Base-by-base conservation (phyloP, 2,329 filamentous ascomycete species). In the Penicillium sp. region DNA sequence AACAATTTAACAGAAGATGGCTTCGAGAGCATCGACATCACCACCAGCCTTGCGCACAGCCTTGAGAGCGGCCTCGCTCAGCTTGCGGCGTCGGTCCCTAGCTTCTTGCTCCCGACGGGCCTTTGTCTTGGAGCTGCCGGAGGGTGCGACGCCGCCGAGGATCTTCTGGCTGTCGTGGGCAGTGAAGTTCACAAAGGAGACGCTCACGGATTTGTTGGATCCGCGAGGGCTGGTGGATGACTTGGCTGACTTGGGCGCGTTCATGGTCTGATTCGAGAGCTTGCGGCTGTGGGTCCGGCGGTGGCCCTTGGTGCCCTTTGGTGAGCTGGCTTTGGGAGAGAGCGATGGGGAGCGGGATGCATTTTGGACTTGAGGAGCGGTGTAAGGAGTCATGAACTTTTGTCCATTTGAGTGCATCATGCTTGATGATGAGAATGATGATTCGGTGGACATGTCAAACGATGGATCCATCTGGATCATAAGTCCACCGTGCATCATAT, bases 81-180 rank as follows among this genome's bases (percentile, higher is more conserved):
- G 55, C 57, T 73, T 73, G 51, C 73, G 75, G 63, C 89, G 79
- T 72, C 87, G 86, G 66, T 96, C 92, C 47, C 82, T 79, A 1
- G 90, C 90, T 75, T 96, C 92, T 69, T 90, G 88, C 71, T 97
- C 92, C 45, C 94, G 78, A 49, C 91, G 77, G n/a, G 90, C 90
- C 69, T 96, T 96, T 8, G 94, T 97, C 81, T 97, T 97, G 60
- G 84, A 89, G 61, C 86, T 91, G 9, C 94, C 94, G 58, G 87
- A 92, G 0, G 92, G 92, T 41, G 94, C 94, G 11, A 99, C 94
- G 5, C 92, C 92, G 7, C 84, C 90, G 71, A 99, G 83, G 39
- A 99, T 86, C 66, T 88, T 83, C 13, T 81, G 77, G 63, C 85
- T 86, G 70, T 99, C 92, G 44, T 81, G 78, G 0, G 90, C 86